Conservation (phyloP, 2,329 filamentous ascomycete genomes). For the Fusarium equiseti region DNA sequence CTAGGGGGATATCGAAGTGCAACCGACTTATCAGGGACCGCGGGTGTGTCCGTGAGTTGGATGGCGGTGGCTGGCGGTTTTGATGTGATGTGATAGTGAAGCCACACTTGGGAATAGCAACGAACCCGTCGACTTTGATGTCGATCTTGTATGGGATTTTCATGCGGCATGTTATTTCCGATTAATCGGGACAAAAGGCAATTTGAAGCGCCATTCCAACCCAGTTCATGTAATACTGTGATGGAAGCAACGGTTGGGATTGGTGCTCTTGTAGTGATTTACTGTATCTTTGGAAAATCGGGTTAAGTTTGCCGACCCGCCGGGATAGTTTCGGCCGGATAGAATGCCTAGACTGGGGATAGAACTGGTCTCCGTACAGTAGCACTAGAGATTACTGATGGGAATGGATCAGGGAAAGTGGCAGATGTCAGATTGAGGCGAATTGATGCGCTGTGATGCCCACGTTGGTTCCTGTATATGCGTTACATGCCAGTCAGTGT, state of each 20-base stretch:
- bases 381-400: not conserved
- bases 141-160: not conserved
- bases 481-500: not conserved
- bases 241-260: not conserved
- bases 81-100: not conserved
- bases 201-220: not conserved
- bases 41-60: not conserved
- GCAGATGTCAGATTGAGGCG: conserved; percentile 7
- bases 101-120: not conserved
- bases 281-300: not conserved
- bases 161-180: not conserved
- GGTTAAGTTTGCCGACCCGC: not conserved
- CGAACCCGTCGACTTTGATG: not conserved
- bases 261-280: not conserved
- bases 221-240: not conserved
- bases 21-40: not conserved
- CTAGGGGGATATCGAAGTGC: not conserved
- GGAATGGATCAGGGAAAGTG: conserved; percentile 5
- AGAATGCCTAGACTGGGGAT: not conserved
- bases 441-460: not conserved
- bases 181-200: not conserved
- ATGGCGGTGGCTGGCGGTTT: not conserved
- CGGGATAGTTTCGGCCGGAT: not conserved
- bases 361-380: conserved; percentile 13
- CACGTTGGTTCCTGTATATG: not conserved